A percentile compares a stretch with the other conserved stretches of the same genome.
These are phyloP conservation scores for Yamadazyma triangularis DNA, from an alignment of 1,139 yeast species.

Conservation along the genomic window DNA sequence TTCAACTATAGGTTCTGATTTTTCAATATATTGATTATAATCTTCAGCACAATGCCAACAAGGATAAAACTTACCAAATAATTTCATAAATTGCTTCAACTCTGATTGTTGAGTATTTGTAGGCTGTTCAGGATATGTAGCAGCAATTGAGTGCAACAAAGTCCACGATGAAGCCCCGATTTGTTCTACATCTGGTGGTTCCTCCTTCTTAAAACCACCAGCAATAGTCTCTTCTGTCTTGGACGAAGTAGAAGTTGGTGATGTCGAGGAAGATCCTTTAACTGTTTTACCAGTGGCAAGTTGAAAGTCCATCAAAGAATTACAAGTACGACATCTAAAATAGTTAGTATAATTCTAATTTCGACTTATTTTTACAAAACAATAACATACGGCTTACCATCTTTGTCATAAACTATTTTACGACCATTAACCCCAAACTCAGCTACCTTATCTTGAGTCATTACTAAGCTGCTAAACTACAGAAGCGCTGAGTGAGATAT, in stretches of 20 bases:
- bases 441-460: slow-evolving; percentile 19
- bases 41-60: slow-evolving; percentile 94
- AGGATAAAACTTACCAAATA: slow-evolving; percentile 83
- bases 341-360: slow-evolving; percentile 15
- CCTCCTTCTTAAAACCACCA: slow-evolving; percentile 36
- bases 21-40: slow-evolving; percentile 58
- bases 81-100: slow-evolving; percentile 60
- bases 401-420: slow-evolving; percentile 72
- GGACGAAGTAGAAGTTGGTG: slow-evolving; percentile 12
- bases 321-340: slow-evolving; percentile 76
- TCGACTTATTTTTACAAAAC: slow-evolving; percentile 3
- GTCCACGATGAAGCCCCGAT: slow-evolving; percentile 94
- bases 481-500: too few relatives aligned
- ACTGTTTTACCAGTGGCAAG: slow-evolving; percentile 57
- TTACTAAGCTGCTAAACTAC: slow-evolving; percentile 4
- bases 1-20: slow-evolving; percentile 60
- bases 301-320: slow-evolving; percentile 71
- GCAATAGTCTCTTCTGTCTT: slow-evolving; percentile 5
- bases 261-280: slow-evolving; percentile 21
- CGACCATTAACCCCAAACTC: slow-evolving; percentile 58
- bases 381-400: slow-evolving; percentile 88
- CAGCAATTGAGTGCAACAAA: slow-evolving; percentile 84
- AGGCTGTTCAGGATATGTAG: slow-evolving; percentile 77
- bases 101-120: slow-evolving; percentile 58
- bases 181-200: slow-evolving; percentile 84